phyloP scores from a whole-genome alignment of 805 yeast genomes.

The Dipodascus albidus region DNA sequence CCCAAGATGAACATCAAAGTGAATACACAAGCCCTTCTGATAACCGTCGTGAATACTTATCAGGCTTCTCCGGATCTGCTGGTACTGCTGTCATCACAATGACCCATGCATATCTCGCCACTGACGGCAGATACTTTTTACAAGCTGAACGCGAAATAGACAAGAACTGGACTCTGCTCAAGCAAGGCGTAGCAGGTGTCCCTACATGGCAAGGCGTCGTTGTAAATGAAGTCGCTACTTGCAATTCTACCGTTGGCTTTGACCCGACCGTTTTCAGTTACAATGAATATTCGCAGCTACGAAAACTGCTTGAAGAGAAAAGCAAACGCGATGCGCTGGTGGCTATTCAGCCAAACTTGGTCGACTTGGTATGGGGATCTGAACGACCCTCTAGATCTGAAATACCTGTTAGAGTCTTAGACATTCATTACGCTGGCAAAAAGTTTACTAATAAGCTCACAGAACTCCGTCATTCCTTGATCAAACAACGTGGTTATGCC shows the following conservation, averaged over 20 bases:
- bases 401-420: constrained; percentile 40
- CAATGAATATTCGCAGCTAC: constrained; percentile 24
- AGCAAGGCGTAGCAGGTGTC: constrained; percentile 62
- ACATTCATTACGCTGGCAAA: constrained; percentile 53
- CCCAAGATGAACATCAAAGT: constrained; percentile 89
- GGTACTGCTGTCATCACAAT: constrained; percentile 80
- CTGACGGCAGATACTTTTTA: constrained; percentile 90
- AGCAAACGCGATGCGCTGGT: constrained; percentile 16
- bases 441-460: constrained; percentile 43
- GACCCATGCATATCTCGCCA: constrained; percentile 64
- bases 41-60: constrained; percentile 69
- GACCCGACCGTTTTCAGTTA: constrained; percentile 68
- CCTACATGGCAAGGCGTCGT: constrained; percentile 78
- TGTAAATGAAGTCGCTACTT: constrained; percentile 39
- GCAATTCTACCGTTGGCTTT: constrained; percentile 52
- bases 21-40: constrained; percentile 80
- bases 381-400: constrained; percentile 55
- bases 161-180: constrained; percentile 64
- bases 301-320: constrained; percentile 18
- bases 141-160: constrained; percentile 85
- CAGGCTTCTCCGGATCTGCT: constrained; percentile 86
- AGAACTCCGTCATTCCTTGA: constrained; percentile 26
- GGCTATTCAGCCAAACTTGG: constrained; percentile 46
- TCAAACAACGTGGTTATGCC: constrained; percentile 27
- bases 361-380: constrained; percentile 63